A percentile compares a stretch with the other conserved stretches of the same genome.
These are phyloP conservation scores for Paraphoma sp. DNA, from an alignment of 2,329 filamentous ascomycete species.

Conservation along the genomic window DNA sequence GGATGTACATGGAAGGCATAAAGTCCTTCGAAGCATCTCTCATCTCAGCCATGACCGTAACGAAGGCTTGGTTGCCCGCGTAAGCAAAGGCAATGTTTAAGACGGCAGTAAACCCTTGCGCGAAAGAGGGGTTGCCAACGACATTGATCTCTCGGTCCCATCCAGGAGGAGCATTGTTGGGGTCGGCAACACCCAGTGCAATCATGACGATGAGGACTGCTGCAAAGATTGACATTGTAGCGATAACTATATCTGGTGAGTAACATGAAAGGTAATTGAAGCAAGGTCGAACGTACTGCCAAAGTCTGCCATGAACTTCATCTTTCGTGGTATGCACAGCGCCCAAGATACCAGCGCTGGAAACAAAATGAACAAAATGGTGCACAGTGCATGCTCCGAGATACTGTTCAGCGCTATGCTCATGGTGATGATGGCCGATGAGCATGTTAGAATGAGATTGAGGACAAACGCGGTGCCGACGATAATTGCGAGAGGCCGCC, in stretches of 20 bases:
- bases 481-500: slow-evolving; percentile 3
- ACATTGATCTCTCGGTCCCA: slow-evolving; percentile 5
- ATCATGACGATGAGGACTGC: slow-evolving; percentile 72
- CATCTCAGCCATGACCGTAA: slow-evolving; percentile 69
- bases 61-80: slow-evolving; percentile 68
- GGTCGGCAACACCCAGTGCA: slow-evolving; percentile 61
- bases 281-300: not conserved
- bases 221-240: slow-evolving; percentile 60
- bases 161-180: slow-evolving; percentile 30
- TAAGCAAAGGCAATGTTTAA: slow-evolving; percentile 74
- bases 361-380: slow-evolving; percentile 66
- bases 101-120: slow-evolving; percentile 11
- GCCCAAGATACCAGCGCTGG: slow-evolving; percentile 64
- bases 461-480: slow-evolving; percentile 14
- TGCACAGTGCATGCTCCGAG: slow-evolving; percentile 65
- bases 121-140: slow-evolving; percentile 12
- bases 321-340: slow-evolving; percentile 36
- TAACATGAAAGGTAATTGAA: not conserved
- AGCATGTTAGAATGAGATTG: slow-evolving; percentile 14
- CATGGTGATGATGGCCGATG: slow-evolving; percentile 13
- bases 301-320: slow-evolving; percentile 18
- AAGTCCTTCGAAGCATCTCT: slow-evolving; percentile 62
- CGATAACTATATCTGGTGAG: slow-evolving; percentile 46
- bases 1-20: slow-evolving; percentile 64
- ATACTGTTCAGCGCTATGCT: slow-evolving; percentile 68